phyloP scores from a whole-genome alignment of 108 stramenopile genomes.

The Nitzschia sp. region DNA sequence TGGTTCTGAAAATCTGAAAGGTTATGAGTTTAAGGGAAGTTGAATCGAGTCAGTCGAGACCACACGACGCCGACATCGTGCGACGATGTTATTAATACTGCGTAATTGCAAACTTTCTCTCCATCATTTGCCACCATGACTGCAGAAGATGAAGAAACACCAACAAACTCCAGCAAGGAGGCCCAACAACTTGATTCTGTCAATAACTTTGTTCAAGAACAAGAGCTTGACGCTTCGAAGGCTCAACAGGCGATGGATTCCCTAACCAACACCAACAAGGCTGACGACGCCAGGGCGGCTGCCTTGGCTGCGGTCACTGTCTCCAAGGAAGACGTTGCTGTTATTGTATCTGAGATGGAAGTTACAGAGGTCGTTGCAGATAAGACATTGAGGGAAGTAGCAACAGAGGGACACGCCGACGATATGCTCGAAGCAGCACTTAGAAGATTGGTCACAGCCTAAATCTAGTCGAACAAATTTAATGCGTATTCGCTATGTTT shows the following conservation, averaged over 20 bases:
- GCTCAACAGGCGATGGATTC: slow-evolving; percentile 69
- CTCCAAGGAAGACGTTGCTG: slow-evolving; percentile 65
- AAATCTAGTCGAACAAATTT: slow-evolving; percentile 10
- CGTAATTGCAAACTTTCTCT: no score
- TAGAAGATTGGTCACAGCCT: slow-evolving; percentile 55
- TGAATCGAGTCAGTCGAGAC: no score
- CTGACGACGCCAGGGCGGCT: slow-evolving; percentile 32
- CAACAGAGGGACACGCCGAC: slow-evolving; percentile 40
- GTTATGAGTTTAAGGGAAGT: no score
- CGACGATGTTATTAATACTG: no score
- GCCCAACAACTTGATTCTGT: slow-evolving; percentile 84
- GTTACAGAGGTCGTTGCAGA: slow-evolving; percentile 68
- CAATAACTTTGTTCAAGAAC: slow-evolving; percentile 70
- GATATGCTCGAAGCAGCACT: slow-evolving; percentile 57
- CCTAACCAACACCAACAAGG: slow-evolving; percentile 29
- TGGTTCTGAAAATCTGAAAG: no score
- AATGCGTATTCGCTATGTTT: slow-evolving; percentile 2
- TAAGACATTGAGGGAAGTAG: slow-evolving; percentile 50
- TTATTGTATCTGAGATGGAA: slow-evolving; percentile 69
- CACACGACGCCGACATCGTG: no score
- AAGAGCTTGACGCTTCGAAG: slow-evolving; percentile 66
- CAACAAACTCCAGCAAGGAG: slow-evolving; percentile 47
- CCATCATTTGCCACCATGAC: no score
- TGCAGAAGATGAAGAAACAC: slow-evolving; percentile 8
- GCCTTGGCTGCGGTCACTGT: slow-evolving; percentile 42